Percentiles rank a stretch among this genome's conserved stretches.
phyloP scores from a whole-genome alignment of 306 rosid species.

The apple (Malus domestica) region DNA sequence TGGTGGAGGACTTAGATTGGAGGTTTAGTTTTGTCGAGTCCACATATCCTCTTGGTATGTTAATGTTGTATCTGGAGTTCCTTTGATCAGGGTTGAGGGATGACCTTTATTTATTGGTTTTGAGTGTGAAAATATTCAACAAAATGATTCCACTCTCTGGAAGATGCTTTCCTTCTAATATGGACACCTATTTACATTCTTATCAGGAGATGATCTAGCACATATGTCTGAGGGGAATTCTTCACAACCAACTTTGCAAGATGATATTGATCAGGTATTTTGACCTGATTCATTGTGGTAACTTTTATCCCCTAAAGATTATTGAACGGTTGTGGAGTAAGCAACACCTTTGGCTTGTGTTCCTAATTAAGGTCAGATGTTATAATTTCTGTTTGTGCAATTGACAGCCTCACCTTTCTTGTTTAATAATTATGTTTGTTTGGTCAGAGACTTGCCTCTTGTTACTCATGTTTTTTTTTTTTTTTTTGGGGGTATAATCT shows the following conservation, averaged over 20 bases:
- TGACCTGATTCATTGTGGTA: neutral
- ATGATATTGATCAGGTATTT: slow-evolving; percentile 37
- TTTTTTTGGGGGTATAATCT: neutral
- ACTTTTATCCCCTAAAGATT: neutral
- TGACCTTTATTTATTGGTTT: neutral
- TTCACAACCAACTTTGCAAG: slow-evolving; percentile 25
- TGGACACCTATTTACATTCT: slow-evolving; percentile 8
- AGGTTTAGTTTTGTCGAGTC: slow-evolving; percentile 23
- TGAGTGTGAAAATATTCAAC: neutral
- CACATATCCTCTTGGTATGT: slow-evolving; percentile 39
- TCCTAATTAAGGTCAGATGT: neutral
- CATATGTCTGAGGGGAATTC: slow-evolving; percentile 16
- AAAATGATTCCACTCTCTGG: neutral
- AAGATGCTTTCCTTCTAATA: slow-evolving; percentile 8
- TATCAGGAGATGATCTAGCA: slow-evolving; percentile 32
- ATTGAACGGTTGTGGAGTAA: neutral
- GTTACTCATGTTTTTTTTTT: neutral
- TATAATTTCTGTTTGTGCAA: neutral
- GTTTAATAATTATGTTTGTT: neutral
- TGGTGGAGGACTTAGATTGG: slow-evolving; percentile 28
- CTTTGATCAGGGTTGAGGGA: neutral
- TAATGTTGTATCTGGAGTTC: slow-evolving; percentile 9
- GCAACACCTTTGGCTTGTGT: neutral
- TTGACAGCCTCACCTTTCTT: neutral
- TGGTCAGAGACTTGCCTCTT: neutral